phyloP scores from a whole-genome alignment of 805 yeast genomes.

The Pichia eremophila region DNA sequence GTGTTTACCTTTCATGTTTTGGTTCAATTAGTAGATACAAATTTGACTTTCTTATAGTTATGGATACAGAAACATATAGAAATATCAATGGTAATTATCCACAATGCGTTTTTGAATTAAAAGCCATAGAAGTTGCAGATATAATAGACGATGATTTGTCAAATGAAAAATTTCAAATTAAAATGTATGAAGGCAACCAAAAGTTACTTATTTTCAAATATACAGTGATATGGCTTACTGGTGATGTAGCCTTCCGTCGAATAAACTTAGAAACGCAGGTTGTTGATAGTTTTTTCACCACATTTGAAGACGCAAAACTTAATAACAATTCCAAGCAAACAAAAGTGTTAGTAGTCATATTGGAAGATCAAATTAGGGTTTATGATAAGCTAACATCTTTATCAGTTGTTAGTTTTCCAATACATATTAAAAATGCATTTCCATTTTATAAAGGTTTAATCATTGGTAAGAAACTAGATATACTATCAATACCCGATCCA shows the following conservation, averaged over 20 bases:
- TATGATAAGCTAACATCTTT: conserved; percentile 53
- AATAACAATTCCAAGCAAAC: neutral
- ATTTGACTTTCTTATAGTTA: no score
- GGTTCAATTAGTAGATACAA: no score
- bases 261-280: conserved; percentile 43
- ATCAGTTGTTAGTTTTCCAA: conserved; percentile 60
- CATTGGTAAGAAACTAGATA: conserved; percentile 19
- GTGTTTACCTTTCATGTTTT: no score
- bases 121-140: neutral
- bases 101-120: neutral
- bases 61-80: neutral
- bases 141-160: neutral
- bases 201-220: conserved; percentile 21
- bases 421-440: conserved; percentile 49
- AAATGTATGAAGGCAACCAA: conserved; percentile 16
- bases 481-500: neutral
- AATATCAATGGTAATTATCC: neutral
- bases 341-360: conserved; percentile 42
- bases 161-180: conserved; percentile 8
- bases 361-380: conserved; percentile 50
- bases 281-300: conserved; percentile 52
- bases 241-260: conserved; percentile 39
- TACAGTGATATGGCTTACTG: conserved; percentile 40
- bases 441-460: conserved; percentile 63
- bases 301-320: conserved; percentile 28